phyloP scores from a whole-genome alignment of 2,329 filamentous ascomycete genomes.

The Paecilomyces sp. region DNA sequence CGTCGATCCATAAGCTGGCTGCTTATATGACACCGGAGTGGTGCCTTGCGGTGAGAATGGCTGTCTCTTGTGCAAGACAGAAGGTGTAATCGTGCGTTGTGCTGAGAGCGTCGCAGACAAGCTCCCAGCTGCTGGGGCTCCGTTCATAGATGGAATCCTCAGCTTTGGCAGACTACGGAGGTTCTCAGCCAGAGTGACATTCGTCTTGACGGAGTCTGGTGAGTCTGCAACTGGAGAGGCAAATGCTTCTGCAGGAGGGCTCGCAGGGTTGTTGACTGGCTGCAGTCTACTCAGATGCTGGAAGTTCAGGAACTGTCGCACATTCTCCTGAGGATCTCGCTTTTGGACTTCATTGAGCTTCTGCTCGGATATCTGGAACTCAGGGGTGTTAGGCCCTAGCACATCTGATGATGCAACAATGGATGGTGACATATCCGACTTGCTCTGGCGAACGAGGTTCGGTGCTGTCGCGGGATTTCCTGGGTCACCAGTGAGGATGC shows the following conservation, averaged over 20 bases:
- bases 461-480: conserved; percentile 63
- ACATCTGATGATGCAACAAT: conserved; percentile 88
- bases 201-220: conserved; percentile 26
- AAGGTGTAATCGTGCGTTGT: conserved; percentile 24
- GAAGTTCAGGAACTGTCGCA: conserved; percentile 82
- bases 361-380: conserved; percentile 65
- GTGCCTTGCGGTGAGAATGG: conserved; percentile 8
- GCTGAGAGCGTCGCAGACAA: conserved; percentile 15
- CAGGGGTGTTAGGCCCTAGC: conserved; percentile 62
- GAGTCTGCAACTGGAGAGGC: conserved; percentile 14
- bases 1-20: conserved; percentile 16
- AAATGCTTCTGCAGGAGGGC: conserved; percentile 62
- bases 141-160: conserved; percentile 44
- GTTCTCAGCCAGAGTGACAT: conserved; percentile 39
- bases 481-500: conserved; percentile 71
- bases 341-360: conserved; percentile 61
- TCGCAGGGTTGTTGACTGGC: conserved; percentile 51
- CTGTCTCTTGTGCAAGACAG: conserved; percentile 9
- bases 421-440: conserved; percentile 71
- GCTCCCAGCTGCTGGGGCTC: conserved; percentile 16
- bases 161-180: conserved; percentile 51
- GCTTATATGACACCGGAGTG: conserved; percentile 45
- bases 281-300: conserved; percentile 50
- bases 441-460: conserved; percentile 54
- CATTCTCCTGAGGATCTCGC: conserved; percentile 84